phyloP scores from a whole-genome alignment of 768 basidiomycete species.

The Rhizopogon rudus region DNA sequence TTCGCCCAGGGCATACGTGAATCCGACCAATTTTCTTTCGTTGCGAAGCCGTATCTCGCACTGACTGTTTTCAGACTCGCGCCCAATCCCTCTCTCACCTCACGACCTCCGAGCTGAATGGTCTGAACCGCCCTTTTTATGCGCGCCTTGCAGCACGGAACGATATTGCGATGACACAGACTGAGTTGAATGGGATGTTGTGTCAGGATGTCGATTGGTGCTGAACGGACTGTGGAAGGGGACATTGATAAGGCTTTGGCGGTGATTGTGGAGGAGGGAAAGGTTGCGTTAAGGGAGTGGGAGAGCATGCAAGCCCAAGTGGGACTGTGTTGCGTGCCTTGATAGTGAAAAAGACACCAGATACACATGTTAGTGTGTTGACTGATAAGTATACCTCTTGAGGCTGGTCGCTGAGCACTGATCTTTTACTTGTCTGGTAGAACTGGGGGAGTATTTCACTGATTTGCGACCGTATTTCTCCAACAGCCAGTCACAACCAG shows the following conservation, averaged over 20 bases:
- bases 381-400: too few species aligned
- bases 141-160: slow-evolving; percentile 49
- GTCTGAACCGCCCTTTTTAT: slow-evolving; percentile 62
- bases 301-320: background rate
- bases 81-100: slow-evolving; percentile 23
- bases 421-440: too few species aligned
- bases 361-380: too few species aligned
- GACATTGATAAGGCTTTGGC: slow-evolving; percentile 62
- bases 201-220: slow-evolving; percentile 75
- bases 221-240: slow-evolving; percentile 53
- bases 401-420: too few species aligned
- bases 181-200: slow-evolving; percentile 59
- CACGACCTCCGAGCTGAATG: slow-evolving; percentile 31
- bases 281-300: slow-evolving; percentile 40
- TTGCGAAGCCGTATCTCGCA: slow-evolving; percentile 66
- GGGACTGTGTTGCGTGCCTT: too few species aligned
- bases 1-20: slow-evolving; percentile 52
- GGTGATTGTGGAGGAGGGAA: slow-evolving; percentile 48
- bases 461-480: too few species aligned
- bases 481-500: too few species aligned
- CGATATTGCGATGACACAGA: slow-evolving; percentile 43
- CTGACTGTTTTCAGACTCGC: slow-evolving; percentile 72
- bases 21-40: slow-evolving; percentile 54
- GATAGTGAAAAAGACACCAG: too few species aligned
- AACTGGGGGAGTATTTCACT: too few species aligned